Percentiles rank a stretch among this genome's conserved stretches.
These are phyloP conservation scores for Cutaneotrichosporon cutaneum DNA, from an alignment of 1,284 basidiomycete genomes.

Conservation along the genomic window DNA sequence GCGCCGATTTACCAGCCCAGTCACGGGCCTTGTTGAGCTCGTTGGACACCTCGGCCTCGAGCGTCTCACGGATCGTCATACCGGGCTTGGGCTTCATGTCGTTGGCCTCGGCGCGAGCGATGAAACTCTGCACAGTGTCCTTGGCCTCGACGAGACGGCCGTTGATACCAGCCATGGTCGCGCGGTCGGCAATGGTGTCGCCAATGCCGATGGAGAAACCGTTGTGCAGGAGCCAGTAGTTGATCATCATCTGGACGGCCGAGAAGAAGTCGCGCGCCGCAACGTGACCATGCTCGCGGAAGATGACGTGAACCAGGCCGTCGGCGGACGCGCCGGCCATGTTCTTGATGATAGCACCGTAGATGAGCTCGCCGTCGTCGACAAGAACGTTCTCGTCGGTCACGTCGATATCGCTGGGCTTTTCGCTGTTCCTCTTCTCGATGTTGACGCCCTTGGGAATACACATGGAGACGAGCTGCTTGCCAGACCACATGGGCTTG, in stretches of 20 bases:
- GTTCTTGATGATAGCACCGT: conserved; percentile 96
- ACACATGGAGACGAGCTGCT: conserved; percentile 90
- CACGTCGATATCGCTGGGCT: conserved; percentile 74
- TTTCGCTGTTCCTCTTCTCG: conserved; percentile 66
- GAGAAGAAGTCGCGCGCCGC: conserved; percentile 90
- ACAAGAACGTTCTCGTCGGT: conserved; percentile 94
- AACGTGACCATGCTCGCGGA: conserved; percentile 95
- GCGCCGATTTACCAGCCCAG: conserved; percentile 88
- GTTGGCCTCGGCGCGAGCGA: conserved; percentile 77
- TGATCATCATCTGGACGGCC: conserved; percentile 91
- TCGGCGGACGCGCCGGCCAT: conserved; percentile 93
- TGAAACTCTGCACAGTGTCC: conserved; percentile 66
- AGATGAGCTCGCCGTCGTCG: conserved; percentile 95
- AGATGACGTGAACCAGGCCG: conserved; percentile 94
- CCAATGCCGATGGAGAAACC: conserved; percentile 99
- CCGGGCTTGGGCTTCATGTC: conserved; percentile 83
- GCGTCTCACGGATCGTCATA: conserved; percentile 99
- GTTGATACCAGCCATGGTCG: conserved; percentile 84
- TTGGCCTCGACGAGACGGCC: conserved; percentile 81
- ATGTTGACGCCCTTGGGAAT: conserved; percentile 98
- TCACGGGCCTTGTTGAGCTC: conserved; percentile 96
- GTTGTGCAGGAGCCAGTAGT: conserved; percentile 98
- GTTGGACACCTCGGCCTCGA: conserved; percentile 88
- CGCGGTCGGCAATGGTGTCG: conserved; percentile 91
- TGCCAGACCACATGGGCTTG: conserved; percentile 96